Base-by-base conservation (phyloP, 768 basidiomycete genomes). In the Podaxis rugospora region DNA sequence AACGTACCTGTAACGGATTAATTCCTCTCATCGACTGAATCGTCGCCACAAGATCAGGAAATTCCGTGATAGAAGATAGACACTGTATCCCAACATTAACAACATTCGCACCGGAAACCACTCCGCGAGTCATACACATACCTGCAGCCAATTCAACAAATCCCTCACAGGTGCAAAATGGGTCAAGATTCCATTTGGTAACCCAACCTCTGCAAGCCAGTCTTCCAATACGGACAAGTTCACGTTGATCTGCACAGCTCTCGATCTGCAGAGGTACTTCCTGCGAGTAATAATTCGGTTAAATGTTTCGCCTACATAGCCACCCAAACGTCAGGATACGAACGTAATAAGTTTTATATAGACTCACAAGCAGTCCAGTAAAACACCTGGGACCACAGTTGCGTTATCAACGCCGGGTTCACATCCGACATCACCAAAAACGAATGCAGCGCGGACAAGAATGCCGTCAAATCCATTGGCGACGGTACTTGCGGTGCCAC, bases 311-410 rank as follows among this genome's bases (percentile, higher is more conserved):
- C 91, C 91, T 93, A 62, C 57, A 52, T 65, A 56, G 57, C 57
- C 63, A 50, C 64, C 11, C 32, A 37, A 11, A 55, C 4, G 35
- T 27, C 18, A 42, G 21, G 47, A 39, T 54, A 18, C 32, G 32
- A 23, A 28, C 66, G n/a, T 18, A 59, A 25, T 3, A 53, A 37
- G 32, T 32, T 32, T 32, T 32, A 32, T 32, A 7, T 14, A 49
- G 13, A 71, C 87, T 79, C 79, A 92, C 94, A 93, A 23, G 94
- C 89, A 57, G 94, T 89, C 97, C 97, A 99, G 71, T 95, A 98
- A 79, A 97, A 89, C n/a, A 97, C 86, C 73, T 99, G 97, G 1
- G 94, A 95, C 87, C 95, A 96, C 53, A 95, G 80, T 71, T 99
- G 97, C 5, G 89, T 87, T 54, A 87, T 87, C 16, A 98, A 78